Evolutionary conservation across 2,329 filamentous ascomycete species (phyloP).

Genomic region (Venturia effusa): DNA sequence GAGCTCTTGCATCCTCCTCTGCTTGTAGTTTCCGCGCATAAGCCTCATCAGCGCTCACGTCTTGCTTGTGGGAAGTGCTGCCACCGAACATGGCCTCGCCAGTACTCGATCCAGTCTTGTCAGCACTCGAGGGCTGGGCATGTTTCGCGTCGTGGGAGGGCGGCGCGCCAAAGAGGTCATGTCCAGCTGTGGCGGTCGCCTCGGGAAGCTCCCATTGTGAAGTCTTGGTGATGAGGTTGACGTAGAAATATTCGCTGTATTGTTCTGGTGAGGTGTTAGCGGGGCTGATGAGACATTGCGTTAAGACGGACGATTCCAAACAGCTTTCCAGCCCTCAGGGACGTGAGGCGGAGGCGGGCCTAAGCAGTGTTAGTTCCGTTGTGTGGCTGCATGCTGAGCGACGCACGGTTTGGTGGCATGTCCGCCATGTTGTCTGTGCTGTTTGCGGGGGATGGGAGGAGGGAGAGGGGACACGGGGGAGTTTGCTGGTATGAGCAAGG

Average conservation of each 20-base stretch:
- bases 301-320: constrained; percentile 2
- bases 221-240: constrained; percentile 77
- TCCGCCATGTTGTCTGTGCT: background rate
- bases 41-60: constrained; percentile 55
- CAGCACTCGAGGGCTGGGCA: constrained; percentile 31
- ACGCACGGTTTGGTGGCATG: background rate
- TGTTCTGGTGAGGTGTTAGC: constrained; percentile 39
- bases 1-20: constrained; percentile 62
- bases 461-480: too few relatives aligned
- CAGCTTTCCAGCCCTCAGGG: constrained; percentile 10
- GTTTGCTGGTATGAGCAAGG: too few relatives aligned
- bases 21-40: constrained; percentile 70
- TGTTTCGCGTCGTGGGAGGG: constrained; percentile 50
- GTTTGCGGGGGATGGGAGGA: background rate
- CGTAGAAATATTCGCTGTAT: constrained; percentile 90
- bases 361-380: background rate
- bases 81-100: constrained; percentile 21
- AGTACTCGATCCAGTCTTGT: constrained; percentile 28
- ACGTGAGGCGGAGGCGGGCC: constrained; percentile 8
- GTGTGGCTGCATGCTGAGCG: background rate
- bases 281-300: background rate
- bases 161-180: constrained; percentile 49
- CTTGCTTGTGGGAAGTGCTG: constrained; percentile 12
- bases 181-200: constrained; percentile 43
- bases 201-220: constrained; percentile 87